These are phyloP conservation scores for Prunus dulcis DNA, from an alignment of 306 rosid genomes.

Conservation along the genomic window DNA sequence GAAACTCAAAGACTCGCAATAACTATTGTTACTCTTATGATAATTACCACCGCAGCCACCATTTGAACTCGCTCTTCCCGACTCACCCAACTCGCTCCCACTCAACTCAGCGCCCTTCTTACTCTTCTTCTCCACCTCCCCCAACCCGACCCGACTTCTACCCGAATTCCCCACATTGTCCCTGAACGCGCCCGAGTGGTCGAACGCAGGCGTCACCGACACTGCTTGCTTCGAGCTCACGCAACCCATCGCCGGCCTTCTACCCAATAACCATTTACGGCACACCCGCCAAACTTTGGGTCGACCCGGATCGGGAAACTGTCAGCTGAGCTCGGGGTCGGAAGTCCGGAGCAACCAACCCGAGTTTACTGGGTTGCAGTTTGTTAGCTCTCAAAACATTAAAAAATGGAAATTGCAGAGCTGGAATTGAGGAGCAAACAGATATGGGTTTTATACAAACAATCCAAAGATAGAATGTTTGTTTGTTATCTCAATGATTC, in stretches of 20 bases:
- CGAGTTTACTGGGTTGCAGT: background rate
- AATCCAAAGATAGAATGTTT: constrained; percentile 18
- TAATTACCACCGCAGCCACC: constrained; percentile 19
- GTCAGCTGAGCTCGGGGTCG: constrained; percentile 2
- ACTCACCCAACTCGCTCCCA: constrained; percentile 74
- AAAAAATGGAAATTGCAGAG: background rate
- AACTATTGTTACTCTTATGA: background rate
- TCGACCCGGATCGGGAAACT: constrained; percentile 21
- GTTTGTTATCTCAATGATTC: constrained; percentile 5
- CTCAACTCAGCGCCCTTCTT: constrained; percentile 43
- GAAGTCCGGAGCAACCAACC: background rate
- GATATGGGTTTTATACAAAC: constrained; percentile 21
- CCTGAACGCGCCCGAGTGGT: constrained; percentile 59
- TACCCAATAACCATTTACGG: constrained; percentile 6
- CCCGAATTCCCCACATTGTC: constrained; percentile 50
- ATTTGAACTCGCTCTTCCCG: constrained; percentile 67
- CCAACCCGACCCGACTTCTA: constrained; percentile 32
- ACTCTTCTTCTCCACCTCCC: constrained; percentile 22
- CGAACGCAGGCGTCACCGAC: constrained; percentile 88
- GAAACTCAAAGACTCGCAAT: constrained; percentile 66
- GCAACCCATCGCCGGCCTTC: constrained; percentile 63
- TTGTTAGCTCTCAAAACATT: background rate
- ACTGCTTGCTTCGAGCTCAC: constrained; percentile 85
- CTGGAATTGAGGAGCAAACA: background rate
- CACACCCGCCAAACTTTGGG: background rate